These are phyloP conservation scores for Chloromonas sp. DNA, from an alignment of 163 green algal genomes.

Conservation along the genomic window DNA sequence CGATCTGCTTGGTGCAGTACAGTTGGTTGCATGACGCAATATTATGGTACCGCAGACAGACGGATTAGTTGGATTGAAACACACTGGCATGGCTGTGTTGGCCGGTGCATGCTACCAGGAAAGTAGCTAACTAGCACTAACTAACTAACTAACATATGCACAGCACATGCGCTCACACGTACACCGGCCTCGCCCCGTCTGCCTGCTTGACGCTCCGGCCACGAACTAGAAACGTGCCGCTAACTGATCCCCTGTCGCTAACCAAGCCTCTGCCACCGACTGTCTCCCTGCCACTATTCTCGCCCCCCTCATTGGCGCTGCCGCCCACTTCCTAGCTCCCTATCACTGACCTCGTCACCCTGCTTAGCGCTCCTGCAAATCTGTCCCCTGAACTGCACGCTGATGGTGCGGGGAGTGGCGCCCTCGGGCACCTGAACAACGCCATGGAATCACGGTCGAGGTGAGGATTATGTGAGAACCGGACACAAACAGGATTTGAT, in stretches of 20 bases:
- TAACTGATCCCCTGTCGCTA: too few species aligned
- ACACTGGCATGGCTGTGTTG: neutral
- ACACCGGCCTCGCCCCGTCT: too few species aligned
- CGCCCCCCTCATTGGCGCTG: neutral
- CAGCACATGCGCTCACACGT: too few species aligned
- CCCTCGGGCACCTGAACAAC: slow-evolving; percentile 80
- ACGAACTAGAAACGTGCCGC: too few species aligned
- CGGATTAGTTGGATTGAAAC: too few species aligned
- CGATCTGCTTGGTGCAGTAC: neutral
- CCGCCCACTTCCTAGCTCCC: neutral
- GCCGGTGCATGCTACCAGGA: neutral
- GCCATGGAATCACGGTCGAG: neutral
- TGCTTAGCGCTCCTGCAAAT: slow-evolving; percentile 79
- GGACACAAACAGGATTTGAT: too few species aligned
- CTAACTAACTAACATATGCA: too few species aligned
- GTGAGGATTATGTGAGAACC: too few species aligned
- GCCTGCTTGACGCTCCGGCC: too few species aligned
- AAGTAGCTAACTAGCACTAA: neutral
- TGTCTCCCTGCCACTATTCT: neutral
- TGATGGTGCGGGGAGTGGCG: slow-evolving; percentile 84
- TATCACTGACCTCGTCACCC: slow-evolving; percentile 15
- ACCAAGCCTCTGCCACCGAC: too few species aligned
- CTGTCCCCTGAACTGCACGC: slow-evolving; percentile 79
- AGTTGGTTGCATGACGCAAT: too few species aligned
- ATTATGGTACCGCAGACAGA: too few species aligned